A percentile compares a stretch with the other conserved stretches of the same genome.
Evolutionary conservation across 164 flowering plant species (phyloP).

Genomic region (Berberis vulgaris): DNA sequence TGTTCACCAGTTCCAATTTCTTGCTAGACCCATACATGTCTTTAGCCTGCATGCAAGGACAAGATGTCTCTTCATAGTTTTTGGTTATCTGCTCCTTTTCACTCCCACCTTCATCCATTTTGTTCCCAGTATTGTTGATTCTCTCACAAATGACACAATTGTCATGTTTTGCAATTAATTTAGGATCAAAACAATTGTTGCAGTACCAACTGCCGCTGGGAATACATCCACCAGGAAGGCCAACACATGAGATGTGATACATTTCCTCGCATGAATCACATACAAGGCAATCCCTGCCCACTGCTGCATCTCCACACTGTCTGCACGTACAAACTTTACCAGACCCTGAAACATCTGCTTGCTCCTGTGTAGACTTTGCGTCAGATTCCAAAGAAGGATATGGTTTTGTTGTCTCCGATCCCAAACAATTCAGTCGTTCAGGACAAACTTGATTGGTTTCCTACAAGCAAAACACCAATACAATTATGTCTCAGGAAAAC

Average conservation of each 20-base stretch:
- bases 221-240: slow-evolving; percentile 51
- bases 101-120: background rate
- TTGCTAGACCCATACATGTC: slow-evolving; percentile 33
- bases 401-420: slow-evolving; percentile 20
- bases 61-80: background rate
- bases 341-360: slow-evolving; percentile 2
- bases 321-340: slow-evolving; percentile 28
- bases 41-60: slow-evolving; percentile 6
- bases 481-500: background rate
- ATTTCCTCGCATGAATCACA: slow-evolving; percentile 83
- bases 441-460: slow-evolving; percentile 16
- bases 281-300: slow-evolving; percentile 47
- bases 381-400: slow-evolving; percentile 8
- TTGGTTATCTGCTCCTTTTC: background rate
- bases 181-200: slow-evolving; percentile 40
- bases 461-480: background rate
- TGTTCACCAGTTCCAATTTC: background rate
- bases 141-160: slow-evolving; percentile 57
- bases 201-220: slow-evolving; percentile 68
- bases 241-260: slow-evolving; percentile 64
- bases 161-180: slow-evolving; percentile 44
- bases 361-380: background rate
- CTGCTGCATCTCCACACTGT: slow-evolving; percentile 45
- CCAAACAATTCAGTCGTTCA: slow-evolving; percentile 63
- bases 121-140: background rate